Conservation (phyloP, 2,329 filamentous ascomycete genomes). For the Alternaria arbusti region DNA sequence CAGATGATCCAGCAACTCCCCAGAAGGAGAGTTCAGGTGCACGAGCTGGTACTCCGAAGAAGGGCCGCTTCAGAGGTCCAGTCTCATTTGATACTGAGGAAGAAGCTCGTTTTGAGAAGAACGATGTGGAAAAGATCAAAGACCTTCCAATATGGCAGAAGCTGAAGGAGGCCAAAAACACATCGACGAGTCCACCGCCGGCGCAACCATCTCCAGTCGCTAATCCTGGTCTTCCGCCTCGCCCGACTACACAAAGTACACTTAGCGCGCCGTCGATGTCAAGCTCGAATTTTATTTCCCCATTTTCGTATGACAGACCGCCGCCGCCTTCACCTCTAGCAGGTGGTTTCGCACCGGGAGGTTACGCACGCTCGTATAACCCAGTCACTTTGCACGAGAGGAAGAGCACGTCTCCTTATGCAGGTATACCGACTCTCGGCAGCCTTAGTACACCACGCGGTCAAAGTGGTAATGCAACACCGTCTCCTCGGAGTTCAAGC, state of each 20-base stretch:
- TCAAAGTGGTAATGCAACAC: neutral
- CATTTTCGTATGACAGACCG: neutral
- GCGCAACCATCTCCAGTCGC: neutral
- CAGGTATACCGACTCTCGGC: no score
- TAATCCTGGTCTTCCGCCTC: neutral
- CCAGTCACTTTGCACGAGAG: neutral
- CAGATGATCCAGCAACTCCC: neutral
- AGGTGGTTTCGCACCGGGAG: neutral
- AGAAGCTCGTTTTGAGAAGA: neutral
- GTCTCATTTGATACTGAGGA: neutral
- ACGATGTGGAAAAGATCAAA: neutral
- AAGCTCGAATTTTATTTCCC: neutral
- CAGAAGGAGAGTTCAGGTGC: neutral
- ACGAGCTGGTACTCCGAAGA: neutral
- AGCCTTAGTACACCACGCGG: neutral
- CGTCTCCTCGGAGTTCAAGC: neutral
- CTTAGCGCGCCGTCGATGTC: accelerated
- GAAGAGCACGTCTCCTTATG: neutral
- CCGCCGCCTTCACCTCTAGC: neutral
- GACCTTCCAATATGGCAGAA: neutral
- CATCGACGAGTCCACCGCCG: neutral
- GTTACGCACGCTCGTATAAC: neutral
- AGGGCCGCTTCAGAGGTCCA: neutral
- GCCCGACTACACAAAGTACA: neutral
- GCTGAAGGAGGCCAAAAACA: neutral